Percentiles rank a stretch among this genome's conserved stretches.
Conservation (phyloP, 2,329 filamentous ascomycete species). For the Aspergillus pseudoviridinutans region DNA sequence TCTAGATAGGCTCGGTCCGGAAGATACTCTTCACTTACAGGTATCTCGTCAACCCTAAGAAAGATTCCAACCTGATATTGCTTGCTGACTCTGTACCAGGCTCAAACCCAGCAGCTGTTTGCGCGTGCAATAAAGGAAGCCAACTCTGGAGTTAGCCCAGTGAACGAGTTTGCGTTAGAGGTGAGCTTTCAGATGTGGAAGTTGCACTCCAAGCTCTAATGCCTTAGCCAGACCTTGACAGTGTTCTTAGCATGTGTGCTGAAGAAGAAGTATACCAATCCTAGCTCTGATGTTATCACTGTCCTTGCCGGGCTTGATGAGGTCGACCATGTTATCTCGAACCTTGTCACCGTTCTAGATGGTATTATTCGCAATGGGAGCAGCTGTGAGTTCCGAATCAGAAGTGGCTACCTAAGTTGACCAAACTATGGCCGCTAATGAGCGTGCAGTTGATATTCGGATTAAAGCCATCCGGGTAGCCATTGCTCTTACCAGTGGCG, state of each 20-base stretch:
- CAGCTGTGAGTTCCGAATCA: slow-evolving; percentile 52
- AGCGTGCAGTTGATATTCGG: slow-evolving; percentile 63
- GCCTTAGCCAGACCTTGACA: slow-evolving; percentile 67
- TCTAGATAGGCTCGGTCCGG: slow-evolving; percentile 66
- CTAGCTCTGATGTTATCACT: slow-evolving; percentile 89
- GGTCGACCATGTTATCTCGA: slow-evolving; percentile 80
- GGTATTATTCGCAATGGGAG: slow-evolving; percentile 73
- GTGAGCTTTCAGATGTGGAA: slow-evolving; percentile 47
- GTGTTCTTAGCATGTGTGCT: slow-evolving; percentile 80
- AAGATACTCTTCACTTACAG: slow-evolving; percentile 73
- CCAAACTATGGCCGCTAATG: slow-evolving; percentile 2
- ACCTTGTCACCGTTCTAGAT: slow-evolving; percentile 81
- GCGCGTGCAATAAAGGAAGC: slow-evolving; percentile 65
- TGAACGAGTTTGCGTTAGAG: slow-evolving; percentile 78
- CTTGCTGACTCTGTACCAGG: slow-evolving; percentile 34
- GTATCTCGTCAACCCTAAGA: slow-evolving; percentile 29
- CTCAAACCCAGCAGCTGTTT: slow-evolving; percentile 75
- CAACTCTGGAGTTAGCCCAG: slow-evolving; percentile 56
- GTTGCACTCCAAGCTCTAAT: slow-evolving; percentile 39
- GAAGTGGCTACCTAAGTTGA: neutral
- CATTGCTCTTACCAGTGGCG: slow-evolving; percentile 82
- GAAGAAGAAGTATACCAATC: slow-evolving; percentile 87
- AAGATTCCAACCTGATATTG: neutral
- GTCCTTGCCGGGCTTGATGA: slow-evolving; percentile 84
- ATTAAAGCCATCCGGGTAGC: slow-evolving; percentile 77